A percentile compares a stretch with the other conserved stretches of the same genome.
Evolutionary conservation across 257 asterid genomes (phyloP).

Genomic region (Hygrophila difformis): DNA sequence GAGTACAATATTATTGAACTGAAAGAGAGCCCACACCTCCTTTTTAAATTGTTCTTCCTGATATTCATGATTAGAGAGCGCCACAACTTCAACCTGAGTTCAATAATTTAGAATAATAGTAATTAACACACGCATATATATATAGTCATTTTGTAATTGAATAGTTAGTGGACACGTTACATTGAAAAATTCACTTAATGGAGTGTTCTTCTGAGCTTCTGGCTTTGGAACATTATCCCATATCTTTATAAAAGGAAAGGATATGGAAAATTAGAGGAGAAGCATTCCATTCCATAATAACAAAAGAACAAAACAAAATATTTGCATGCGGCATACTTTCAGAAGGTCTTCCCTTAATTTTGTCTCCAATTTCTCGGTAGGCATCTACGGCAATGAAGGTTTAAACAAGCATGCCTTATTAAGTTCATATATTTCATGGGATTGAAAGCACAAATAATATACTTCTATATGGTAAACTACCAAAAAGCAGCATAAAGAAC

Average conservation of each 20-base stretch:
- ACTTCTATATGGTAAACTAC: slow-evolving; percentile 2
- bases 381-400: slow-evolving; percentile 53
- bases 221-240: slow-evolving; percentile 99
- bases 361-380: slow-evolving; percentile 93
- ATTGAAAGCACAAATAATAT: slow-evolving; percentile 16
- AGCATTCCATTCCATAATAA: no score
- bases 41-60: slow-evolving; percentile 90
- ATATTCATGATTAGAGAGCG: slow-evolving; percentile 84
- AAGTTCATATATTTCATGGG: slow-evolving; percentile 13
- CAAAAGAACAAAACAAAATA: no score
- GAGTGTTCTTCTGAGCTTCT: slow-evolving; percentile 79
- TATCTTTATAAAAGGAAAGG: slow-evolving; percentile 33
- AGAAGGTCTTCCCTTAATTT: slow-evolving; percentile 89
- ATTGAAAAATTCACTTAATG: slow-evolving; percentile 88
- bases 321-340: slow-evolving; percentile 47
- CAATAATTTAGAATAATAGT: slow-evolving; percentile 14
- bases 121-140: no score
- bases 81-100: slow-evolving; percentile 83
- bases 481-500: slow-evolving; percentile 12
- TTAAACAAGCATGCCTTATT: slow-evolving; percentile 10
- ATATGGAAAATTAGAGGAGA: no score
- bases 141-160: slow-evolving; percentile 1
- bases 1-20: slow-evolving; percentile 9
- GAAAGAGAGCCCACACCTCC: slow-evolving; percentile 48
- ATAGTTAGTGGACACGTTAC: slow-evolving; percentile 37